Evolutionary conservation across 352 stramenopile genomes (phyloP).

Genomic region (Globisporangium yorkense): DNA sequence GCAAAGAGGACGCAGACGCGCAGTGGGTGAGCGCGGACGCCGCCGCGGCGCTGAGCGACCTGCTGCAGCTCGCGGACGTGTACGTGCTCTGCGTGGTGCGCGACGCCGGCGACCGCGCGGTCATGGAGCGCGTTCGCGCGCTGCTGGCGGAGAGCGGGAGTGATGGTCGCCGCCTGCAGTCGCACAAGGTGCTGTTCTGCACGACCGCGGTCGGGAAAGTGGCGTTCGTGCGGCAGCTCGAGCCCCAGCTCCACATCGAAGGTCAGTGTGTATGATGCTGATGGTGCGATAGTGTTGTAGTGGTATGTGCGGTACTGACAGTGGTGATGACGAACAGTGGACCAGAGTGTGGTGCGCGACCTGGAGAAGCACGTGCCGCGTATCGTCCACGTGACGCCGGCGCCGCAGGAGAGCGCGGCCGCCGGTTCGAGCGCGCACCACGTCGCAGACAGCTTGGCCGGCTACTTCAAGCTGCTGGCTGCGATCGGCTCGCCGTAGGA

Average conservation of each 20-base stretch:
- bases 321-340: slow-evolving; percentile 24
- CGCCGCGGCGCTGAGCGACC: slow-evolving; percentile 41
- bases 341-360: slow-evolving; percentile 42
- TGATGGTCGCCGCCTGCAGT: slow-evolving; percentile 26
- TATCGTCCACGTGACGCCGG: slow-evolving; percentile 51
- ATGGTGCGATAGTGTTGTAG: background rate
- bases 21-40: slow-evolving; percentile 44
- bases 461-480: slow-evolving; percentile 62
- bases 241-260: slow-evolving; percentile 80
- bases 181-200: slow-evolving; percentile 81
- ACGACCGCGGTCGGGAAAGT: slow-evolving; percentile 71
- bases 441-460: slow-evolving; percentile 55
- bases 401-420: slow-evolving; percentile 16
- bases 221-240: slow-evolving; percentile 83
- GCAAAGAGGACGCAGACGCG: slow-evolving; percentile 22
- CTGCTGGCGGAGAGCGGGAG: slow-evolving; percentile 32
- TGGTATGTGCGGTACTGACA: background rate
- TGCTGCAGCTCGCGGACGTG: slow-evolving; percentile 57
- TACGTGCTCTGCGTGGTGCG: slow-evolving; percentile 54
- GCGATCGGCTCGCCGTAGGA: slow-evolving; percentile 13
- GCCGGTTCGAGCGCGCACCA: slow-evolving; percentile 39
- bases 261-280: slow-evolving; percentile 24
- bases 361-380: slow-evolving; percentile 75
- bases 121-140: slow-evolving; percentile 37
- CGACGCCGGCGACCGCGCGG: slow-evolving; percentile 20